phyloP scores from a whole-genome alignment of 306 rosid genomes.

The Corylus americana region DNA sequence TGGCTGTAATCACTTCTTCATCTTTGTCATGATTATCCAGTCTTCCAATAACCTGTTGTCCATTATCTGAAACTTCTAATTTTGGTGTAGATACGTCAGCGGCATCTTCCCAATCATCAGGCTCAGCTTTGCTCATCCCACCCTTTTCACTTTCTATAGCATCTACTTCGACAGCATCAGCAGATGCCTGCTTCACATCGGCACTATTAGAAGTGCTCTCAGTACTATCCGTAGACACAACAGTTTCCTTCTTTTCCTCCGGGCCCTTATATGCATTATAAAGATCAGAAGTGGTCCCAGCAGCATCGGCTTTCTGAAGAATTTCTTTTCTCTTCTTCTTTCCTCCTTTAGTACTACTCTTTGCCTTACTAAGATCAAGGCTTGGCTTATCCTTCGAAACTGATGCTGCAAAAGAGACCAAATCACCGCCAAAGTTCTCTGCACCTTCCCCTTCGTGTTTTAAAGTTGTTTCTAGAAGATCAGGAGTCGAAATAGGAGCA shows the following conservation, averaged over 20 bases:
- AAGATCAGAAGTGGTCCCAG: constrained; percentile 87
- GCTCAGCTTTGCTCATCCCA: constrained; percentile 60
- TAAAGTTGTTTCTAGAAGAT: constrained; percentile 35
- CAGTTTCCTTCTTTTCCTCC: constrained; percentile 75
- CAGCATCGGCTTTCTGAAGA: constrained; percentile 94
- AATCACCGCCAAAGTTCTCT: constrained; percentile 40
- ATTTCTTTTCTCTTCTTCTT: constrained; percentile 63
- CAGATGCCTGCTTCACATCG: constrained; percentile 43
- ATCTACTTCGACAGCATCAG: constrained; percentile 41
- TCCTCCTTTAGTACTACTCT: constrained; percentile 38
- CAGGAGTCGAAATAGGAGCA: constrained; percentile 24
- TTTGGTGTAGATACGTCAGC: constrained; percentile 79
- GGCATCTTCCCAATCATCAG: constrained; percentile 97
- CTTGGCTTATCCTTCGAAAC: constrained; percentile 56
- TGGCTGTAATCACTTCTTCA: constrained; percentile 45
- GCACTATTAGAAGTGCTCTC: constrained; percentile 43
- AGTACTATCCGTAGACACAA: constrained; percentile 35
- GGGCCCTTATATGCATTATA: constrained; percentile 95
- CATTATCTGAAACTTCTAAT: constrained; percentile 49
- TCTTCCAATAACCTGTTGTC: constrained; percentile 26
- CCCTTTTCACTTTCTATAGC: constrained; percentile 31
- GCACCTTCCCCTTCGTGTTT: constrained; percentile 41
- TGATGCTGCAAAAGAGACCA: constrained; percentile 32
- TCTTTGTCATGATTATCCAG: constrained; percentile 30
- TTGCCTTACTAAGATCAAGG: constrained; percentile 53